Conservation (phyloP, 2,329 filamentous ascomycete species). For the Penicillium sp. region DNA sequence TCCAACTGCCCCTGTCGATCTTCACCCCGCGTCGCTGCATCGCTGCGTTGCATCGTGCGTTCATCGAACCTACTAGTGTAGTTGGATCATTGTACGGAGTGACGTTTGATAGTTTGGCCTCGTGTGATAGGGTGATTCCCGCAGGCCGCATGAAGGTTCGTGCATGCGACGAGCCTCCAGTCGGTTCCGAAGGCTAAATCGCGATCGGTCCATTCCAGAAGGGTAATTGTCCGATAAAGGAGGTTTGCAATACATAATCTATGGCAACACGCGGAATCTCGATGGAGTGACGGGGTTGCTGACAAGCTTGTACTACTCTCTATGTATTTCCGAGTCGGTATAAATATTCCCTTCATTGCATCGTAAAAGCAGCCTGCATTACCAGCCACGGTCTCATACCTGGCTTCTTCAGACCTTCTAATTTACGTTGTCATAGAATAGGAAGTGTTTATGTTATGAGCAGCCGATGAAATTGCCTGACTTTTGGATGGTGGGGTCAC, state of each 20-base stretch:
- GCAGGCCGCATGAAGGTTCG: not conserved
- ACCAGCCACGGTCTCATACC: not conserved
- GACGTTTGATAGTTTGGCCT: not conserved
- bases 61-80: not conserved
- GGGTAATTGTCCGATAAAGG: not conserved
- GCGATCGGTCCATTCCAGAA: not conserved
- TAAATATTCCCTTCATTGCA: not conserved
- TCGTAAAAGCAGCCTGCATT: not conserved
- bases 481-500: too few species aligned
- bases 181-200: not conserved
- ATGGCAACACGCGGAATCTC: not conserved
- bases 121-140: not conserved
- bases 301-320: not conserved
- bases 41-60: conserved; percentile 8
- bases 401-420: not conserved
- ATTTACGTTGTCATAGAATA: not conserved
- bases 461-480: too few species aligned
- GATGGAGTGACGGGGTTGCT: not conserved
- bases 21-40: conserved; percentile 8
- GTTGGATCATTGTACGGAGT: not conserved
- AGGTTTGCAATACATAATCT: not conserved
- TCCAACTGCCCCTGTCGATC: conserved; percentile 13
- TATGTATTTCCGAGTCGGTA: not conserved
- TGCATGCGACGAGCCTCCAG: not conserved
- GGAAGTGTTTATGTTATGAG: too few species aligned